A percentile compares a stretch with the other conserved stretches of the same genome.
phyloP scores from a whole-genome alignment of 805 yeast species.

The Candida tammaniensis region DNA sequence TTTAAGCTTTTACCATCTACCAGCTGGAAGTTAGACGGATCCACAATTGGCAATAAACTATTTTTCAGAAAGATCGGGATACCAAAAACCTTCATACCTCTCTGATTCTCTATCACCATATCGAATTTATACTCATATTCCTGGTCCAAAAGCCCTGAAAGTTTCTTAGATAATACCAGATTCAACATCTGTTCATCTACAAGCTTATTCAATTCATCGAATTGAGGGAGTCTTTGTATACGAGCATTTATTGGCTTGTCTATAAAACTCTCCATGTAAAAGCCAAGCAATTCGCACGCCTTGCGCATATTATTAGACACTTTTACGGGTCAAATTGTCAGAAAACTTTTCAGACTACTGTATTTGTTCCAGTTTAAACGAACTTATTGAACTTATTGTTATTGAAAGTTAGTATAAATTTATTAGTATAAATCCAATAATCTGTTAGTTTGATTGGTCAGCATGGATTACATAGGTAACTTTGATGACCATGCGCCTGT shows the following conservation, averaged over 20 bases:
- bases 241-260: conserved; percentile 7
- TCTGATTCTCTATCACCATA: conserved; percentile 50
- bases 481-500: no score
- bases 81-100: conserved; percentile 53
- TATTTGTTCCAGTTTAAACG: no score
- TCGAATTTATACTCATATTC: conserved; percentile 26
- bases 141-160: no score
- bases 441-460: no score
- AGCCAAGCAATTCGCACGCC: no score
- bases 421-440: no score
- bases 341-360: no score
- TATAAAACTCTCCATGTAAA: conserved; percentile 7
- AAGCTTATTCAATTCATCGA: conserved; percentile 9
- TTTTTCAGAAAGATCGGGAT: conserved; percentile 47
- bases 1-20: conserved; percentile 37
- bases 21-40: conserved; percentile 50
- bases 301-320: not conserved
- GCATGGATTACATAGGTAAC: no score
- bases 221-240: conserved; percentile 11
- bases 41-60: conserved; percentile 46
- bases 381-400: no score
- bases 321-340: no score
- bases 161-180: no score
- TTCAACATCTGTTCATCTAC: conserved; percentile 5
- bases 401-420: no score